Base-by-base conservation (phyloP, 2,329 filamentous ascomycete species). In the Colletotrichum australisinense region DNA sequence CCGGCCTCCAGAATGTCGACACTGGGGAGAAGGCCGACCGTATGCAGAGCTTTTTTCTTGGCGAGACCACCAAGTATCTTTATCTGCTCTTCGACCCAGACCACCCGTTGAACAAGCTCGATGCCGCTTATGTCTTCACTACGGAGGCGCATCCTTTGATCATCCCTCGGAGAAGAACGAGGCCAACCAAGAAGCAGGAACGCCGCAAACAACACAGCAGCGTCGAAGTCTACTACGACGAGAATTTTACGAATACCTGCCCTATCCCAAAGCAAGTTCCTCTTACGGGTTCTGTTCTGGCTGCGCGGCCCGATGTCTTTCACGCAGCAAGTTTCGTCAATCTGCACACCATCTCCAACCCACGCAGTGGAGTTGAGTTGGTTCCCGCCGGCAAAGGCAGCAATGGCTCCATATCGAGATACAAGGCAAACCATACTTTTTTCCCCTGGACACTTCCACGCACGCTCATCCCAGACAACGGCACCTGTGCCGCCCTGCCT, bases 41-140 rank as follows among this genome's bases (percentile, higher is more conserved):
- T 42, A 98, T 98, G 97, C 97, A 99, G 83, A 98, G 96, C 81
- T 99, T 98, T 87, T 98, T 98, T 79, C 88, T 99, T 1, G 96
- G 97, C 16, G 97, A 99, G 83, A 99, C 97, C 1, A 93, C 95
- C 57, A 98, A 98, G 83, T 99, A 99, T 81, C 87, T 99, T 75
- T 98, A 97, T 81, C 86, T 99, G 67, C 89, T 98, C 2, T 98
- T 97, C 81, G 94, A 97, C 76, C 89, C 92, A 5, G 88, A 92
- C 16, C 97, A 98, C 83, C 95, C 95, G 0, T 85, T 99, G 55
- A 98, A 98, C 82, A 92, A 91, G 24, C 85, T 97, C 52, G 97
- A 98, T 82, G 92, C 92, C 0, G 91, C 95, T 0, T 97, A 93
- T 81, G 96, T 99, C 16, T 98, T 99, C 81, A 97, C 94, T 0